Evolutionary conservation across 352 stramenopile genomes (phyloP).

Genomic region (Peronosclerospora sorghi): DNA sequence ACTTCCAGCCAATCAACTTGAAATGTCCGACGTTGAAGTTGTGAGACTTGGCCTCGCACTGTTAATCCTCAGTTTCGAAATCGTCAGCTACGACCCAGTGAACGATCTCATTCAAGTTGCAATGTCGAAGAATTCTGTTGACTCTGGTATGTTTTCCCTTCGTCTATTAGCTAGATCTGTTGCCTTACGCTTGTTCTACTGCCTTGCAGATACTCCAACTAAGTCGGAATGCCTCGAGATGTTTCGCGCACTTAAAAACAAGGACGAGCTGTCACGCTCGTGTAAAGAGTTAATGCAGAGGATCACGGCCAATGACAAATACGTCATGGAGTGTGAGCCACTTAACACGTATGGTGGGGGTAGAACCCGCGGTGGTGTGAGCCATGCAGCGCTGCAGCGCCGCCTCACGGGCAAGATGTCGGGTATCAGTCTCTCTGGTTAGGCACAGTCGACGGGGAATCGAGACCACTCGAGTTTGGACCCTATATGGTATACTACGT

Average conservation of each 20-base stretch:
- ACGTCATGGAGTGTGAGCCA: constrained; percentile 56
- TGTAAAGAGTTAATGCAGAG: constrained; percentile 74
- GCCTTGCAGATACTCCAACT: constrained; percentile 16
- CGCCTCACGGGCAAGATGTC: constrained; percentile 82
- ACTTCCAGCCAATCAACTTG: too few species aligned
- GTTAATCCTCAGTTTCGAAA: too few species aligned
- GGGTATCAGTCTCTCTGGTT: constrained; percentile 40
- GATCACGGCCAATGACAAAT: constrained; percentile 48
- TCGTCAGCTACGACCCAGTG: too few species aligned
- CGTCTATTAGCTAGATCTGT: neutral
- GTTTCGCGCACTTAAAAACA: constrained; percentile 67
- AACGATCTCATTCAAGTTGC: neutral
- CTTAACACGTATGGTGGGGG: constrained; percentile 53
- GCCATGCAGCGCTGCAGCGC: constrained; percentile 62
- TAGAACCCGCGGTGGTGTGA: constrained; percentile 50
- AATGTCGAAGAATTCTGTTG: constrained; percentile 35
- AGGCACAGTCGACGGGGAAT: too few species aligned
- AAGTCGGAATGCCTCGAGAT: constrained; percentile 58
- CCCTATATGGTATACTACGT: too few species aligned
- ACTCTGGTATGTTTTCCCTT: constrained; percentile 16
- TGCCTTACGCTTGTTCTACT: neutral
- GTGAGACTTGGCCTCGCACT: too few species aligned
- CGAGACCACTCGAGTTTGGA: too few species aligned
- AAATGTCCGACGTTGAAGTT: too few species aligned
- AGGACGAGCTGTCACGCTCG: constrained; percentile 57